Evolutionary conservation across 768 basidiomycete species (phyloP).

Genomic region (Boletus huronensis): DNA sequence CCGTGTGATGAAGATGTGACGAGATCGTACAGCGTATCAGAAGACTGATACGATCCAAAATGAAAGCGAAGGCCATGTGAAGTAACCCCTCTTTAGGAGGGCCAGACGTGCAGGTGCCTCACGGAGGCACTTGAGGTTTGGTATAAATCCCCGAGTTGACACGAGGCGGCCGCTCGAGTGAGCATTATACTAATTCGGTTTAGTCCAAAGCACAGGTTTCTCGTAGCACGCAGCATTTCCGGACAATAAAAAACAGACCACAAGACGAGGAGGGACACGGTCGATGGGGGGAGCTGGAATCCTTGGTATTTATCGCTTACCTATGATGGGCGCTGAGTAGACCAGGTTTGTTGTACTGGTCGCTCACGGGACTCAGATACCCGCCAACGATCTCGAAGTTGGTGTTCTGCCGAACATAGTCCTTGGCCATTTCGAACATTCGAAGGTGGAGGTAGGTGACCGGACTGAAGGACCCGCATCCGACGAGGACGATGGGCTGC

Average conservation of each 20-base stretch:
- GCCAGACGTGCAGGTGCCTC: constrained; percentile 3
- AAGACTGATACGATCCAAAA: constrained; percentile 9
- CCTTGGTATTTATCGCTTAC: constrained; percentile 46
- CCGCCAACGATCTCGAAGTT: constrained; percentile 93
- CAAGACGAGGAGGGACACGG: neutral
- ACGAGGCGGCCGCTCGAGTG: constrained; percentile 19
- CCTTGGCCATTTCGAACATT: constrained; percentile 99
- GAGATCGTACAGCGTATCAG: constrained; percentile 8
- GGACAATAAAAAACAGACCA: neutral
- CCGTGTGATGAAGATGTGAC: constrained; percentile 5
- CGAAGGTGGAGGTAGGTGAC: constrained; percentile 97
- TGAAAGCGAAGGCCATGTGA: constrained; percentile 6
- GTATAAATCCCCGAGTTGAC: constrained; percentile 6
- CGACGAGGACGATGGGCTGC: constrained; percentile 90
- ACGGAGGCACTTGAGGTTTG: neutral
- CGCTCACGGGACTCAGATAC: constrained; percentile 94
- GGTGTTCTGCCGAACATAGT: constrained; percentile 89
- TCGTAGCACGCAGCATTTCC: constrained; percentile 1
- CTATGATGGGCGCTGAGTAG: constrained; percentile 83
- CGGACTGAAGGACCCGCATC: constrained; percentile 97
- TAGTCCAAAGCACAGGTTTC: constrained; percentile 1
- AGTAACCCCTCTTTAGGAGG: constrained; percentile 6
- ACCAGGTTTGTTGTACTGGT: constrained; percentile 96
- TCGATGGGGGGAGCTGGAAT: neutral
- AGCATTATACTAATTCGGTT: constrained; percentile 7